Evolutionary conservation across 1,139 yeast species (phyloP), one percentile per base, ranked within the genome.

Genomic region (Zygoascus sp.): DNA sequence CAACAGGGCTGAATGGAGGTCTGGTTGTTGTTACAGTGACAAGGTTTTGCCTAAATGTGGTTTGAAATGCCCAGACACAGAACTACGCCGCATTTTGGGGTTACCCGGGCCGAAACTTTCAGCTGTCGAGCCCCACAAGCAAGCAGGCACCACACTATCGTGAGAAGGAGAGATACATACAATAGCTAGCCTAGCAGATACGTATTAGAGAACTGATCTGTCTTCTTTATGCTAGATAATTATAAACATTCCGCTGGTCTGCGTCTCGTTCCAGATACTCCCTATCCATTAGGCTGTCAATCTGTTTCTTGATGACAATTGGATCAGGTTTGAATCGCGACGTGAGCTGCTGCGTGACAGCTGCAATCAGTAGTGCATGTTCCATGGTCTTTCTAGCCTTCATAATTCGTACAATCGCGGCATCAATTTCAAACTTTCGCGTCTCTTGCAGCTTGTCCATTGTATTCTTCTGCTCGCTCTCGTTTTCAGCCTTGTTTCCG

Each of bases 321-420:
- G 84, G 81, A 50, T 80, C 79, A 1, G 95, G 87, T 42, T 76
- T 77, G 65, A 92, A 90, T 52, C 95, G 69, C 38, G 73, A 68
- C 17, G 74, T 67, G 32, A 88, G 71, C 54, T 81, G 87, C 46
- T 76, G 74, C 16, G 84, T 74, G 7, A 83, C 79, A 54, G 83
- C 90, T 40, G 76, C 77, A 17, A 86, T 69, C 48, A 90, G 70
- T 49, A 82, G 82, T 53, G 79, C 79, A 61, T 85, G 92, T 35
- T 67, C 72, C 47, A 83, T 60, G 0, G 74, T 66, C 57, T 81
- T 82, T 32, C 90, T 70, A 0, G 51, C 49, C 58, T 92, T 92
- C 92, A 92, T 83, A 9, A 84, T 79, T 47, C 97, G 74, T 2
- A 90, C 96, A 48, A 90, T 78, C 0, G 96, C 95, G 0, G 97